These are phyloP conservation scores for Aspergillus neoniger DNA, from an alignment of 2,329 filamentous ascomycete genomes.

Conservation along the genomic window DNA sequence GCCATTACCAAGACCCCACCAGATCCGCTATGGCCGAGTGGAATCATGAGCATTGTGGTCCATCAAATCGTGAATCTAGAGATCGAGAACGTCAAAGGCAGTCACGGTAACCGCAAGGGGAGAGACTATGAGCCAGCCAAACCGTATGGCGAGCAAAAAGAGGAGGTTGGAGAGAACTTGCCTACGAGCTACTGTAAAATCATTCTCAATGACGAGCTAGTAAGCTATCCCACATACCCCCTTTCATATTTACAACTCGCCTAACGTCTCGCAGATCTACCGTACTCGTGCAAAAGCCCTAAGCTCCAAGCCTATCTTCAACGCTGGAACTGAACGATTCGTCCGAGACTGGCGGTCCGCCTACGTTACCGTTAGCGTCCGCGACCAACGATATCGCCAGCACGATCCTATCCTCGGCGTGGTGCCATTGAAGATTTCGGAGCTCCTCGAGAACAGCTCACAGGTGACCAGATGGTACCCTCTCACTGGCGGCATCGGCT, in stretches of 20 bases:
- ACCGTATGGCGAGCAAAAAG: slow-evolving; percentile 78
- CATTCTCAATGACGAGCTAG: slow-evolving; percentile 80
- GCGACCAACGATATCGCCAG: slow-evolving; percentile 84
- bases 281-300: slow-evolving; percentile 94
- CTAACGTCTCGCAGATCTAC: slow-evolving; percentile 60
- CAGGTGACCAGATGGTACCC: slow-evolving; percentile 93
- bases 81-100: slow-evolving; percentile 87
- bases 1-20: slow-evolving; percentile 87
- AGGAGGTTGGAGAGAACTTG: slow-evolving; percentile 76
- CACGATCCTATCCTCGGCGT: slow-evolving; percentile 94
- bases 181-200: slow-evolving; percentile 96
- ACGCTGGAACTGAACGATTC: slow-evolving; percentile 91
- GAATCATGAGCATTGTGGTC: slow-evolving; percentile 79
- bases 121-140: slow-evolving; percentile 88
- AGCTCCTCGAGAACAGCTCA: slow-evolving; percentile 83
- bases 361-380: slow-evolving; percentile 83
- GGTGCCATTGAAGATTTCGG: slow-evolving; percentile 81
- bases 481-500: slow-evolving; percentile 91
- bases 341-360: slow-evolving; percentile 88
- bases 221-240: slow-evolving; percentile 34
- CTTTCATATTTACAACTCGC: not conserved
- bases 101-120: slow-evolving; percentile 75
- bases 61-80: slow-evolving; percentile 96
- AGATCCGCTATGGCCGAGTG: slow-evolving; percentile 94
- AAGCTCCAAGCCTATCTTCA: slow-evolving; percentile 94